phyloP scores from a whole-genome alignment of 805 yeast species.

The Tetrapisispora nanseiensis region DNA sequence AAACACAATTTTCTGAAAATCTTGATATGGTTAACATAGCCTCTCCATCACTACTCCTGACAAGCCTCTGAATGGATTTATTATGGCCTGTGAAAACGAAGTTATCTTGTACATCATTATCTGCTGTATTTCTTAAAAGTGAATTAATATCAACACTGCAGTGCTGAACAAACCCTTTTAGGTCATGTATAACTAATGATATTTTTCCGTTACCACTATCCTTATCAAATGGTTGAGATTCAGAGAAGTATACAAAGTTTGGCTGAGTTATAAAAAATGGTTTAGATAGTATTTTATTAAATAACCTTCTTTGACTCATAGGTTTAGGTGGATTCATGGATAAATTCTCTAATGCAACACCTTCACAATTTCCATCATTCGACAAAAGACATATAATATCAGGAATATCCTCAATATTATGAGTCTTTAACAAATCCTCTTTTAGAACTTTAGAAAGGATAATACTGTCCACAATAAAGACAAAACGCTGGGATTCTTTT shows the following conservation, averaged over 20 bases:
- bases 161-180: constrained; percentile 31
- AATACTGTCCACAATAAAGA: constrained; percentile 35
- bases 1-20: constrained; percentile 45
- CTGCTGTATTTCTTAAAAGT: constrained; percentile 8
- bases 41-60: constrained; percentile 58
- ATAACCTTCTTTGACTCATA: constrained; percentile 34
- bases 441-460: constrained; percentile 25
- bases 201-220: constrained; percentile 19
- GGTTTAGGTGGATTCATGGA: constrained; percentile 47
- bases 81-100: constrained; percentile 77
- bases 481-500: constrained; percentile 20
- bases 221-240: constrained; percentile 23
- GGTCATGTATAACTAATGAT: constrained; percentile 39
- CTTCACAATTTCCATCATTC: constrained; percentile 32
- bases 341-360: constrained; percentile 43
- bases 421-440: constrained; percentile 3
- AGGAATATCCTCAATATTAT: constrained; percentile 25
- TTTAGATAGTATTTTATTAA: constrained; percentile 15
- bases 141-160: constrained; percentile 22
- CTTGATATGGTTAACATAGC: constrained; percentile 51
- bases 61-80: constrained; percentile 60
- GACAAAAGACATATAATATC: constrained; percentile 38
- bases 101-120: constrained; percentile 12
- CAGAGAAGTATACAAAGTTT: constrained; percentile 30
- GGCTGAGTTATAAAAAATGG: constrained; percentile 28